Conservation (phyloP, 2,329 filamentous ascomycete genomes). For the Trichoderma sp. region DNA sequence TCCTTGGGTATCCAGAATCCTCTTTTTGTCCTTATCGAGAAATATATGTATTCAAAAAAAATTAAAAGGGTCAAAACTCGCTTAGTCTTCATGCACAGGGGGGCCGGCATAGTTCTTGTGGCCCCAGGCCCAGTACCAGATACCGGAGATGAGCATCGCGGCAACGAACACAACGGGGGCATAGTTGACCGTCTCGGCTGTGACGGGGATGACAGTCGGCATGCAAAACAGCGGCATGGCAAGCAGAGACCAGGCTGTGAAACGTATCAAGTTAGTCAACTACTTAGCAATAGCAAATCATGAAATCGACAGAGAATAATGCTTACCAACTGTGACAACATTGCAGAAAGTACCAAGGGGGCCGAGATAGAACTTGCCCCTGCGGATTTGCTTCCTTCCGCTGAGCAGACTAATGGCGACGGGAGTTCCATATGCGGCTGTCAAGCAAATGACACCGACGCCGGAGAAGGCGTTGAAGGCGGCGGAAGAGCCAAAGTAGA, state of each 20-base stretch:
- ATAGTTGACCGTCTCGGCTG: conserved; percentile 67
- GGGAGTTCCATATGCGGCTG: conserved; percentile 68
- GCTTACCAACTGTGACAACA: conserved; percentile 64
- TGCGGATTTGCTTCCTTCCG: conserved; percentile 61
- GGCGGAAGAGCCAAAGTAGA: conserved; percentile 70
- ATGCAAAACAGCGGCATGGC: conserved; percentile 76
- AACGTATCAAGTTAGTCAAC: conserved; percentile 5
- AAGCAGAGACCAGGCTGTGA: conserved; percentile 65
- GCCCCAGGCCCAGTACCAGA: conserved; percentile 73
- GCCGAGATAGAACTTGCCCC: conserved; percentile 65
- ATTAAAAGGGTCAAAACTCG: neutral
- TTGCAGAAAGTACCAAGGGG: conserved; percentile 65
- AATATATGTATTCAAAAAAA: neutral
- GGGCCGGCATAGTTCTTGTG: conserved; percentile 70
- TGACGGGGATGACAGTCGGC: conserved; percentile 66
- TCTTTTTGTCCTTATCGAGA: neutral
- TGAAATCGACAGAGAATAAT: neutral
- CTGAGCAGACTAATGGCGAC: conserved; percentile 66
- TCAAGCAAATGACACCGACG: conserved; percentile 71
- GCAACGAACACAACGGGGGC: conserved; percentile 74
- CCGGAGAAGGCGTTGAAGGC: conserved; percentile 76
- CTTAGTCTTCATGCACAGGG: conserved; percentile 49
- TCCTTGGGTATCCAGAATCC: conserved; percentile 16
- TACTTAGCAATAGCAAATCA: neutral
- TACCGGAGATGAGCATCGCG: conserved; percentile 62